phyloP scores from a whole-genome alignment of 768 basidiomycete genomes.

The Tricholoma sp. region DNA sequence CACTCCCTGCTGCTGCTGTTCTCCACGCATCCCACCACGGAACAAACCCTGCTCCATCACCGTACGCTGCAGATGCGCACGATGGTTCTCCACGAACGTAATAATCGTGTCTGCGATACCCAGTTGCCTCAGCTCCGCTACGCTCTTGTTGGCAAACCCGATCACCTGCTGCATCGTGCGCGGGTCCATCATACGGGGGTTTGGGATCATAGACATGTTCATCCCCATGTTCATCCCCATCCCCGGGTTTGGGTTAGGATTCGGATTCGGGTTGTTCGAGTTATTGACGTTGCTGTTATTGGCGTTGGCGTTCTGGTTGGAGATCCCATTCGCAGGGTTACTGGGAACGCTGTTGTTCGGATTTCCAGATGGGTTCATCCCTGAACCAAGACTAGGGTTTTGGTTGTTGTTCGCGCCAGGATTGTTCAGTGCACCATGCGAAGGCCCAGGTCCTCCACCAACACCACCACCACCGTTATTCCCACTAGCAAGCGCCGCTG shows the following conservation, averaged over 20 bases:
- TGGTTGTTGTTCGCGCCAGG: not conserved
- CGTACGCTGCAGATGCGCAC: constrained; percentile 39
- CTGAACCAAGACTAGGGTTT: not conserved
- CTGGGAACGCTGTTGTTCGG: not conserved
- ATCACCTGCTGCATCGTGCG: constrained; percentile 41
- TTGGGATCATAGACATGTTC: not conserved
- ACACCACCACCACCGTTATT: not conserved
- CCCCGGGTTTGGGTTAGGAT: not conserved
- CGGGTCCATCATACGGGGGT: constrained; percentile 19
- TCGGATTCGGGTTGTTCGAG: not conserved
- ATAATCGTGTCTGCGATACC: constrained; percentile 38
- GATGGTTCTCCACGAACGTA: constrained; percentile 50
- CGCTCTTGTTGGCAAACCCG: constrained; percentile 39
- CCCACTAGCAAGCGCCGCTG: constrained; percentile 1
- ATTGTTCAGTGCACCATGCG: not conserved
- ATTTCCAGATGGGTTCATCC: not conserved
- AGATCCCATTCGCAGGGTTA: not conserved
- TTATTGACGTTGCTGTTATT: not conserved
- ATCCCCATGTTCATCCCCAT: not conserved
- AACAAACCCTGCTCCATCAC: constrained; percentile 34
- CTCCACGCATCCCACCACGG: constrained; percentile 16
- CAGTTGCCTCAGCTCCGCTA: constrained; percentile 26
- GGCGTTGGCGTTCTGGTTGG: not conserved
- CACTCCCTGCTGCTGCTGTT: not conserved
- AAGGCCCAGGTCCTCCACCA: not conserved